phyloP scores from a whole-genome alignment of 352 stramenopile genomes.

The Phytopythium mirpurense region DNA sequence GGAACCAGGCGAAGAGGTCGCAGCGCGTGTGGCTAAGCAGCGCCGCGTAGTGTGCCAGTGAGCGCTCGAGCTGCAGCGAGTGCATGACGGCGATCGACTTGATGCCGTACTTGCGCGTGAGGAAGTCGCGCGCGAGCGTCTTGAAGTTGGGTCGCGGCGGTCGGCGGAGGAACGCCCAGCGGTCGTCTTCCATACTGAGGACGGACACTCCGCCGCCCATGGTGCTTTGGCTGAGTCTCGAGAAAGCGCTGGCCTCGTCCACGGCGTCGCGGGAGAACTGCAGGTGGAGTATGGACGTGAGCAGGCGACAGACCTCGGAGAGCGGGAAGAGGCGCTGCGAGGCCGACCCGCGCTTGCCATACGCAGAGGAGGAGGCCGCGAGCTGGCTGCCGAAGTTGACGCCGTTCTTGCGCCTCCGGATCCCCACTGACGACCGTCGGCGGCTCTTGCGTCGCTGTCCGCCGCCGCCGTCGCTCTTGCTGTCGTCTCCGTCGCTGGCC shows the following conservation, averaged over 20 bases:
- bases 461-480: slow-evolving; percentile 9
- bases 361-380: slow-evolving; percentile 1
- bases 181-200: slow-evolving; percentile 22
- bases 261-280: slow-evolving; percentile 48
- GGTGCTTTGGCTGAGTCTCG: not conserved
- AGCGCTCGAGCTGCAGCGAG: slow-evolving; percentile 61
- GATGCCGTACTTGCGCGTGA: slow-evolving; percentile 67
- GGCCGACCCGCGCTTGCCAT: slow-evolving; percentile 5
- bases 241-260: slow-evolving; percentile 11
- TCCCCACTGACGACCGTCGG: slow-evolving; percentile 26
- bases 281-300: slow-evolving; percentile 55
- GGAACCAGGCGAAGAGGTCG: slow-evolving; percentile 64
- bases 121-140: slow-evolving; percentile 50
- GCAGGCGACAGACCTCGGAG: slow-evolving; percentile 50
- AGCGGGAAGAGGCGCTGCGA: slow-evolving; percentile 45
- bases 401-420: slow-evolving; percentile 36
- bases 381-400: slow-evolving; percentile 34
- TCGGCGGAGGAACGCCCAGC: slow-evolving; percentile 27
- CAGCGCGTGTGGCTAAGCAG: slow-evolving; percentile 47
- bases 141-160: slow-evolving; percentile 37
- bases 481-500: slow-evolving; percentile 1
- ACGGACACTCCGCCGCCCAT: slow-evolving; percentile 12
- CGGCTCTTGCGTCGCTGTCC: slow-evolving; percentile 15
- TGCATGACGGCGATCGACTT: slow-evolving; percentile 71
- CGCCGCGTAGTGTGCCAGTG: slow-evolving; percentile 44